A percentile compares a stretch with the other conserved stretches of the same genome.
Conservation (phyloP, 495 filamentous ascomycete genomes). For the Hamigera avellanea region DNA sequence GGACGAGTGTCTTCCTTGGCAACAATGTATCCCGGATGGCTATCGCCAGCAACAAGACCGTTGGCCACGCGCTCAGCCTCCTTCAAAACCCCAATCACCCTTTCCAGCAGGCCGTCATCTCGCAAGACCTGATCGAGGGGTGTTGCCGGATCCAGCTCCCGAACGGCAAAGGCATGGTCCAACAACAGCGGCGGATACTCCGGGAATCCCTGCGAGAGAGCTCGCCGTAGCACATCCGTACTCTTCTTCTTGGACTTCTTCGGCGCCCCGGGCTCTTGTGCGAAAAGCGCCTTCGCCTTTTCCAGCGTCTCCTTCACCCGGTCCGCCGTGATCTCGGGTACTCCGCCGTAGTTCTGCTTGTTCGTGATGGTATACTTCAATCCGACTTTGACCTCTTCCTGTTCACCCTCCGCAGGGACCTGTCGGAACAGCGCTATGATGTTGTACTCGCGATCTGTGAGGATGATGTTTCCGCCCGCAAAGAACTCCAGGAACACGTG, state of each 20-base stretch:
- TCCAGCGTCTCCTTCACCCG: conserved; percentile 58
- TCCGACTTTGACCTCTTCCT: conserved; percentile 61
- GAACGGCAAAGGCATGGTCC: conserved; percentile 69
- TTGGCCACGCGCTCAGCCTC: conserved; percentile 48
- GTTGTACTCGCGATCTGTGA: conserved; percentile 70
- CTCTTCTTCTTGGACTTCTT: conserved; percentile 77
- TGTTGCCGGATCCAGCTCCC: conserved; percentile 50
- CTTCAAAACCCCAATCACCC: conserved; percentile 50
- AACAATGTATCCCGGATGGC: conserved; percentile 69
- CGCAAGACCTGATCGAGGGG: conserved; percentile 57
- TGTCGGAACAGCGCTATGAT: conserved; percentile 72
- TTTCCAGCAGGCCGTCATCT: conserved; percentile 49
- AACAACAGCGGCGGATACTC: conserved; percentile 80
- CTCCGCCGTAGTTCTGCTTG: conserved; percentile 68
- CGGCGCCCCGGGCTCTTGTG: conserved; percentile 33
- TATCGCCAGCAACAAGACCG: conserved; percentile 16
- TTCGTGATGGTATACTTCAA: conserved; percentile 68
- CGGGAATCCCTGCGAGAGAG: conserved; percentile 68
- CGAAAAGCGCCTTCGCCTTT: conserved; percentile 44
- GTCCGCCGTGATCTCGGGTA: conserved; percentile 61
- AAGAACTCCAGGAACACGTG: conserved; percentile 90
- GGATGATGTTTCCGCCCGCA: conserved; percentile 86
- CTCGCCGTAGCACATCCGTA: conserved; percentile 62
- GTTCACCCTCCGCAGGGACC: conserved; percentile 61
- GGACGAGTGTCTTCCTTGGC: conserved; percentile 49